Base-by-base conservation (phyloP, 768 basidiomycete genomes). In the Kwoniella sp. region DNA sequence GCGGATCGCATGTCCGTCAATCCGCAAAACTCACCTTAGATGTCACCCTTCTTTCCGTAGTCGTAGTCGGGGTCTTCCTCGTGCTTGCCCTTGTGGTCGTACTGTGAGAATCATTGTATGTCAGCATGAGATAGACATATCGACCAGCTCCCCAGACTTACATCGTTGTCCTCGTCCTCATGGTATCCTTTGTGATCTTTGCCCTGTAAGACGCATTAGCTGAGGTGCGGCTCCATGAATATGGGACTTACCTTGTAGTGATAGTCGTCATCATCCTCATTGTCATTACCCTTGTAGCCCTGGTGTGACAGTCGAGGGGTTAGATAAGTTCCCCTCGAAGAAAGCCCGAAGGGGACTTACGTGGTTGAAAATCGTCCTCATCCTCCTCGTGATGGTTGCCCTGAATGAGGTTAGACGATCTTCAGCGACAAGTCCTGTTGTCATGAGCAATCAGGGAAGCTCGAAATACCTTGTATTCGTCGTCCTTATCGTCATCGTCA, bases 381-480 rank as follows among this genome's bases (percentile, higher is more conserved):
- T 26, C 50, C 50, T 52, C 27, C 15, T 26, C 50, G 24, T 52
- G 50, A 6, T 52, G 22, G 7, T 52, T 33, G 33, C 33, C 33
- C 33, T 33, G 33, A n/a, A n/a, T n/a, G n/a, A n/a, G n/a, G n/a
- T n/a, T n/a, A n/a, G n/a, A n/a, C n/a, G n/a, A n/a, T n/a, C n/a
- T n/a, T n/a, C n/a, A n/a, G n/a, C n/a, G n/a, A n/a, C n/a, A n/a
- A n/a, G n/a, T n/a, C n/a, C n/a, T n/a, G n/a, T n/a, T n/a, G n/a
- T n/a, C n/a, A n/a, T n/a, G n/a, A n/a, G n/a, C n/a, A n/a, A n/a
- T n/a, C n/a, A n/a, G n/a, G n/a, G n/a, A n/a, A n/a, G n/a, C n/a
- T n/a, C n/a, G n/a, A 47, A 27, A 40, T 37, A 58, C 57, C 30
- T 58, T 10, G 25, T 58, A 12, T 44, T 58, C 40, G 12, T 27